Evolutionary conservation across 371 early-diverging fungal genomes (phyloP).

Genomic region (Lichtheimia ornata): DNA sequence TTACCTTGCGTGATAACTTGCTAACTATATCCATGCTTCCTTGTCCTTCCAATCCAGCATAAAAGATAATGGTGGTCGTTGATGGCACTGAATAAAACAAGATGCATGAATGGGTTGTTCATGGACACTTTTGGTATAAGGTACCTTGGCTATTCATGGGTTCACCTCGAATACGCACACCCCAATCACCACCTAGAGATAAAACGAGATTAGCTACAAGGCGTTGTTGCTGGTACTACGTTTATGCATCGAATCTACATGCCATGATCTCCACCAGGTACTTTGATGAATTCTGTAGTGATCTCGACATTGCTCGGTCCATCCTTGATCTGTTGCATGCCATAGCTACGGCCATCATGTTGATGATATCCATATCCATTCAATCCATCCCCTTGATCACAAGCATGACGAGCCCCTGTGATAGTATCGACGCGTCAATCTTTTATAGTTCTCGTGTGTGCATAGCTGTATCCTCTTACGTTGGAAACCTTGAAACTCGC

Average conservation of each 20-base stretch:
- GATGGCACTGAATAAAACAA: slow-evolving; percentile 18
- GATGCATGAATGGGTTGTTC: neutral
- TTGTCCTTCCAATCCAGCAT: slow-evolving; percentile 69
- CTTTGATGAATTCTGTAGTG: slow-evolving; percentile 82
- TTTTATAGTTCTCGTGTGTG: neutral
- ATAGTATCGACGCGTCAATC: neutral
- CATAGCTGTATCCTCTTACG: slow-evolving; percentile 33
- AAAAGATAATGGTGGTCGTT: slow-evolving; percentile 56
- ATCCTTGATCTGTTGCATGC: slow-evolving; percentile 79
- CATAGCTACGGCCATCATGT: slow-evolving; percentile 86
- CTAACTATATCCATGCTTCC: slow-evolving; percentile 60
- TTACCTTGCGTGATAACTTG: slow-evolving; percentile 43
- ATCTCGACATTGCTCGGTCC: slow-evolving; percentile 67
- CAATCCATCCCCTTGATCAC: slow-evolving; percentile 83
- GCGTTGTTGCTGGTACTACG: neutral
- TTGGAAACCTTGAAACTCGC: slow-evolving; percentile 54
- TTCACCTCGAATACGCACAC: slow-evolving; percentile 77
- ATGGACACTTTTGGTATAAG: neutral
- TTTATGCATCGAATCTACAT: neutral
- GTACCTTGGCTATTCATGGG: slow-evolving; percentile 48
- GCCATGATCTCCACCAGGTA: slow-evolving; percentile 61
- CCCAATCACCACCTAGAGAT: slow-evolving; percentile 83
- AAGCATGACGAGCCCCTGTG: slow-evolving; percentile 82
- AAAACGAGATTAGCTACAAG: neutral
- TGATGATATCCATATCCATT: slow-evolving; percentile 84